Conservation (phyloP, 192 early-diverging fungal genomes). For the Coemansia sp. region DNA sequence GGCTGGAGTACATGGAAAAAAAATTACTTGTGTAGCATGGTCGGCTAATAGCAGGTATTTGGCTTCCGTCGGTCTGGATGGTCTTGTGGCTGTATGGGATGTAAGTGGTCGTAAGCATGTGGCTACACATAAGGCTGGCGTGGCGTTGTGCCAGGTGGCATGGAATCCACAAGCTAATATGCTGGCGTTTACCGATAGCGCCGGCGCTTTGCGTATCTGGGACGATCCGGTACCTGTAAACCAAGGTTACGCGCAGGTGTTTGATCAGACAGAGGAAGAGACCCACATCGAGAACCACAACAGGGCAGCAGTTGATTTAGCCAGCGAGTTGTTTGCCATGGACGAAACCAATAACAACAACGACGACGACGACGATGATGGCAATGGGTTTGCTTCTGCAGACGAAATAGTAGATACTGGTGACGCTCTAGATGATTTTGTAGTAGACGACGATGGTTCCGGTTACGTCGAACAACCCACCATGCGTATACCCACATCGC, state of each 20-base stretch:
- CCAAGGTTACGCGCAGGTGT: slow-evolving; percentile 44
- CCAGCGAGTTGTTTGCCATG: slow-evolving; percentile 46
- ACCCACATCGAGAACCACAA: not conserved
- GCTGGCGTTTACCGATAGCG: slow-evolving; percentile 59
- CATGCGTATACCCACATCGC: slow-evolving; percentile 20
- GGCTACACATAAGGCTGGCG: slow-evolving; percentile 32
- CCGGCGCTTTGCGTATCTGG: slow-evolving; percentile 60
- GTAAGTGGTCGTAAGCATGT: slow-evolving; percentile 54
- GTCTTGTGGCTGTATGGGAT: slow-evolving; percentile 67
- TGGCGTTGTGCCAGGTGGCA: slow-evolving; percentile 57
- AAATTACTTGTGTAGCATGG: slow-evolving; percentile 59
- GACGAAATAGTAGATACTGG: slow-evolving; percentile 27
- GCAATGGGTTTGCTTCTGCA: slow-evolving; percentile 12
- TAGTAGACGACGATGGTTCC: slow-evolving; percentile 84
- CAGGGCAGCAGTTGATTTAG: not conserved
- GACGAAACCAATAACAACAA: slow-evolving; percentile 8
- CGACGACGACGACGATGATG: slow-evolving; percentile 15
- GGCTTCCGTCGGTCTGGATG: slow-evolving; percentile 52
- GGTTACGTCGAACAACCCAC: slow-evolving; percentile 61
- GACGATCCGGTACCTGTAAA: slow-evolving; percentile 57
- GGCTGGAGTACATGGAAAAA: slow-evolving; percentile 44
- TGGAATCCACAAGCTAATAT: slow-evolving; percentile 72
- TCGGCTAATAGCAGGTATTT: slow-evolving; percentile 67
- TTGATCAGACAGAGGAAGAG: not conserved
- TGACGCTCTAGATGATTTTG: slow-evolving; percentile 78